Base-by-base conservation (phyloP, 495 filamentous ascomycete species). In the Neurospora sp. region DNA sequence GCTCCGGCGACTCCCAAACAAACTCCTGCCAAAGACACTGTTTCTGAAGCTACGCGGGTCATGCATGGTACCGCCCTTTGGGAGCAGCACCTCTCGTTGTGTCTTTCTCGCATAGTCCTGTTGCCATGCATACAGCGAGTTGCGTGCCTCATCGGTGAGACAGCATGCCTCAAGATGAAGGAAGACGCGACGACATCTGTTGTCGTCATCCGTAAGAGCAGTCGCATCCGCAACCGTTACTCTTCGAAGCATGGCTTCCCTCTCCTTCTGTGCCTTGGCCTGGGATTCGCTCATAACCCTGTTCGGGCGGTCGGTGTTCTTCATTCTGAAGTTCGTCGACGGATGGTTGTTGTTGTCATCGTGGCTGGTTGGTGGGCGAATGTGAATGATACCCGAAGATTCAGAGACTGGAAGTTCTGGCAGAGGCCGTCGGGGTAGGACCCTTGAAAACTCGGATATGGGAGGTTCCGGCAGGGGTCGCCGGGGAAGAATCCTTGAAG, bases 111-210 rank as follows among this genome's bases (percentile, higher is more conserved):
- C 82, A 77, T 85, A 89, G 14, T 38, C 70, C 20, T 83, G 76
- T 71, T 85, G 85, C 79, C 84, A 90, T 10, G 70, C 71, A 31
- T 77, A 79, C 40, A 90, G 75, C 45, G 86, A 89, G 3, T 65
- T 61, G 27, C 79, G 82, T 20, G 88, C 87, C 45, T 85, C 84
- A 5, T 80, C 78, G 0, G 86, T 89, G 40, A 71, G 70, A 76
- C 88, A 91, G 0, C 84, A 70, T 0, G 77, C 75, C 18, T 86
- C 80, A 1, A 91, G 78, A 39, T 85, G 78, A 37, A 76, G 69
- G 74, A 89, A 86, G 6, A 87, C 84, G 45, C 85, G 84, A 3
- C 81, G 80, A 41, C 77, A 75, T 22, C 84, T 85, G 31, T 75
- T 78, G 0, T 83, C 82, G 2, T 85, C 80, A 71, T 87, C 79